Base-by-base conservation (phyloP, 169 alveolate genomes). In the Babesia gibsoni region DNA sequence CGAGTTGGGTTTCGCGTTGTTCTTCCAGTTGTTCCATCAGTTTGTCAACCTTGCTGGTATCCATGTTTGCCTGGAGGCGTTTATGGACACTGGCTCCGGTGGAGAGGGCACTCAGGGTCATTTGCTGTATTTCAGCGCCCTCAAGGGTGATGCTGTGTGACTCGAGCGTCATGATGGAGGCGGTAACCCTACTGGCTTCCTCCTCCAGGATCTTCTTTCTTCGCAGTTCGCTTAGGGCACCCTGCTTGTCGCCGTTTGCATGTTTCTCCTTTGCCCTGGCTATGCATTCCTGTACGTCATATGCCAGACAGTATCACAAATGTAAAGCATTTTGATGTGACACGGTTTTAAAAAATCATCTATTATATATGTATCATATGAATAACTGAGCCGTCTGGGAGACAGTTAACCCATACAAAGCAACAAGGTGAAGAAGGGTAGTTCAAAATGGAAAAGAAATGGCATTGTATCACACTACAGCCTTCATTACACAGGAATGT, bases 11-110 rank as follows among this genome's bases (percentile, higher is more conserved):
- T 29, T 87, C 91, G 46, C 82, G 77, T 46, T 73, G 80, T 42
- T 87, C 92, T 49, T 87, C 89, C 63, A 87, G 61, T 37, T 83
- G 80, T 39, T 87, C 92, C 66, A 87, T 78, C 43, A 87, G 75
- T 22, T 56, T 70, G 49, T 87, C 92, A 36, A 87, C 83, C 22
- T 77, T 79, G 52, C 53, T 75, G 8, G 90, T 36, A 63, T 65
- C 77, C 66, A 83, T 84, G 56, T 53, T 16, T 20, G 30, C 64
- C 52, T 78, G 87, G 35, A 78, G 43, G 23, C n/a, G 22, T 29
- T 78, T 68, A 41, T 78, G 87, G 18, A 69, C 81, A 23, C 58
- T 36, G 20, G 64, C 73, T 4, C 81, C 78, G 23, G 57, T 63
- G 73, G 82, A 39, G 42, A 87, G 63, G 14, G 92, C 92, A 56